Evolutionary conservation across 305 asterid species (phyloP).

Genomic region (Andrographis paniculata): DNA sequence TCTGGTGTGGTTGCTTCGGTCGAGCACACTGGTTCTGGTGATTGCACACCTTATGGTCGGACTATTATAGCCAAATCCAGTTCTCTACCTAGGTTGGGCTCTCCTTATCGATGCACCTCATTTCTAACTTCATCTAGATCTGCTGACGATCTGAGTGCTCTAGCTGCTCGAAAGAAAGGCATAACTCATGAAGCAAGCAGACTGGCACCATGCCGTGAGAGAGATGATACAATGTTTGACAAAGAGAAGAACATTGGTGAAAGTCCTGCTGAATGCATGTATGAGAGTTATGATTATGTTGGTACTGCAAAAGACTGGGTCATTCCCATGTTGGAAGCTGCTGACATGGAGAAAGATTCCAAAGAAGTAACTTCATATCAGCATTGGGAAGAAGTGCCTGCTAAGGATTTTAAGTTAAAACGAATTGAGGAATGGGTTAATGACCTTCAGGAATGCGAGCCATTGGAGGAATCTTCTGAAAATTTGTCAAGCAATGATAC

Average conservation of each 20-base stretch:
- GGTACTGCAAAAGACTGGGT: slow-evolving; percentile 83
- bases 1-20: slow-evolving; percentile 43
- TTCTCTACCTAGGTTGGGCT: slow-evolving; percentile 59
- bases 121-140: slow-evolving; percentile 44
- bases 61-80: slow-evolving; percentile 47
- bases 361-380: slow-evolving; percentile 32
- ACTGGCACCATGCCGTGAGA: slow-evolving; percentile 28
- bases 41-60: slow-evolving; percentile 27
- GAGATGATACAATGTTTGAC: slow-evolving; percentile 24
- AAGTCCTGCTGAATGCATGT: slow-evolving; percentile 40
- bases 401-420: slow-evolving; percentile 57
- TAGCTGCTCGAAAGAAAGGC: slow-evolving; percentile 37
- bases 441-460: slow-evolving; percentile 62
- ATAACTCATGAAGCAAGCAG: slow-evolving; percentile 28
- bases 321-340: slow-evolving; percentile 55
- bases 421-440: slow-evolving; percentile 88
- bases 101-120: slow-evolving; percentile 26
- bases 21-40: slow-evolving; percentile 34
- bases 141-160: slow-evolving; percentile 50
- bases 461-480: slow-evolving; percentile 47
- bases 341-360: slow-evolving; percentile 23
- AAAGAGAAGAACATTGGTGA: slow-evolving; percentile 34
- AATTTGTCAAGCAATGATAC: slow-evolving; percentile 25
- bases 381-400: slow-evolving; percentile 43
- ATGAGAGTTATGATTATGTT: slow-evolving; percentile 39